Evolutionary conservation across 495 filamentous ascomycete genomes (phyloP).

Genomic region (Aspergillus conjunctus): DNA sequence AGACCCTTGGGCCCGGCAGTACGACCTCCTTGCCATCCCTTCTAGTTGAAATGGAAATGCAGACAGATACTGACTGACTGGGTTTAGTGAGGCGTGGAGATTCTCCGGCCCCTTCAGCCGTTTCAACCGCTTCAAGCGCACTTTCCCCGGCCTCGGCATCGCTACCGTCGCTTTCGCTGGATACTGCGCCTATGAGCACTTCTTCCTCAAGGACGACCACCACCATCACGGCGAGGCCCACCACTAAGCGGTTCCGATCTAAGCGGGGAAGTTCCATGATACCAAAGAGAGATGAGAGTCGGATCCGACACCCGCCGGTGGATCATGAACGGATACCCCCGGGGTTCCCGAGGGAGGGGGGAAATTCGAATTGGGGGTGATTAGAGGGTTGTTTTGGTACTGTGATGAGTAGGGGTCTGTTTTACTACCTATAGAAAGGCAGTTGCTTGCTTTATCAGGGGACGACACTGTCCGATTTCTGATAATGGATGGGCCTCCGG

Average conservation of each 20-base stretch:
- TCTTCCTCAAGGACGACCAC: slow-evolving; percentile 81
- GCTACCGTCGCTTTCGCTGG: slow-evolving; percentile 86
- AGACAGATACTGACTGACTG: slow-evolving; percentile 17
- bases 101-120: slow-evolving; percentile 88
- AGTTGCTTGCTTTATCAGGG: neutral
- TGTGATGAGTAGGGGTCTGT: slow-evolving; percentile 3
- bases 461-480: slow-evolving; percentile 5
- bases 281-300: slow-evolving; percentile 2
- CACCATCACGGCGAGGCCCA: slow-evolving; percentile 57
- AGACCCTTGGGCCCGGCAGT: slow-evolving; percentile 89
- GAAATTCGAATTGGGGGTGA: neutral
- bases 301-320: slow-evolving; percentile 10
- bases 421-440: slow-evolving; percentile 18
- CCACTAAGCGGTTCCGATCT: slow-evolving; percentile 33
- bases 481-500: slow-evolving; percentile 20
- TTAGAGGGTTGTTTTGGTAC: slow-evolving; percentile 14
- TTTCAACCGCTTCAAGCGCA: slow-evolving; percentile 80
- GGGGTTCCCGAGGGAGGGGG: slow-evolving; percentile 23
- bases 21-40: slow-evolving; percentile 23
- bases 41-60: neutral
- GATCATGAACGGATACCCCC: slow-evolving; percentile 34
- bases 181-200: slow-evolving; percentile 85
- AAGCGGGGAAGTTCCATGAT: neutral
- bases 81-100: slow-evolving; percentile 84
- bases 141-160: slow-evolving; percentile 88